Conservation (phyloP, 371 early-diverging fungal species). For the Mucor circinelloides region DNA sequence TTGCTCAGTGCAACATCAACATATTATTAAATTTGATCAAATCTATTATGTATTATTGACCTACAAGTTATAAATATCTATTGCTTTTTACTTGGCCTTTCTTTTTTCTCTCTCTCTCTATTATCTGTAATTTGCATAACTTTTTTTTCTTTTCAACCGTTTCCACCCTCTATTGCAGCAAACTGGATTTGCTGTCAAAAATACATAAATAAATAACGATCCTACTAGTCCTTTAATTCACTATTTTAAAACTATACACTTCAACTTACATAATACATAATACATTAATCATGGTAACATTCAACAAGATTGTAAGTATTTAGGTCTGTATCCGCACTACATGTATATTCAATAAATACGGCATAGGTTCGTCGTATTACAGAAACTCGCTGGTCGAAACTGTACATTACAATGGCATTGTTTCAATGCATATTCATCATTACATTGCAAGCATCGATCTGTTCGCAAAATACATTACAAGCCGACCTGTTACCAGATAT, state of each 20-base stretch:
- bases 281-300: conserved; percentile 27
- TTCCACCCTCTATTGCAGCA: not conserved
- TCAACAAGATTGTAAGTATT: conserved; percentile 37
- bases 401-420: conserved; percentile 26
- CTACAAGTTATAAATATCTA: not conserved
- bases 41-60: not conserved
- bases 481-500: conserved; percentile 18
- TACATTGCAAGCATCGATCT: conserved; percentile 23
- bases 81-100: not conserved
- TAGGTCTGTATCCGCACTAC: not conserved
- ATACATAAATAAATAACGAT: not conserved
- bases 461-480: conserved; percentile 23
- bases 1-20: conserved; percentile 1
- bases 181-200: conserved; percentile 12
- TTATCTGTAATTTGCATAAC: not conserved
- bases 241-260: not conserved
- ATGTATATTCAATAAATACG: not conserved
- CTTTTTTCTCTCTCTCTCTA: not conserved
- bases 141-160: not conserved
- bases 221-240: not conserved
- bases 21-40: not conserved
- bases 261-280: not conserved
- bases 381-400: conserved; percentile 35
- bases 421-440: conserved; percentile 27
- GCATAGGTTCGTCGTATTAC: conserved; percentile 23